These are phyloP conservation scores for Annona squamosa DNA, from an alignment of 164 flowering plant genomes.

Conservation along the genomic window DNA sequence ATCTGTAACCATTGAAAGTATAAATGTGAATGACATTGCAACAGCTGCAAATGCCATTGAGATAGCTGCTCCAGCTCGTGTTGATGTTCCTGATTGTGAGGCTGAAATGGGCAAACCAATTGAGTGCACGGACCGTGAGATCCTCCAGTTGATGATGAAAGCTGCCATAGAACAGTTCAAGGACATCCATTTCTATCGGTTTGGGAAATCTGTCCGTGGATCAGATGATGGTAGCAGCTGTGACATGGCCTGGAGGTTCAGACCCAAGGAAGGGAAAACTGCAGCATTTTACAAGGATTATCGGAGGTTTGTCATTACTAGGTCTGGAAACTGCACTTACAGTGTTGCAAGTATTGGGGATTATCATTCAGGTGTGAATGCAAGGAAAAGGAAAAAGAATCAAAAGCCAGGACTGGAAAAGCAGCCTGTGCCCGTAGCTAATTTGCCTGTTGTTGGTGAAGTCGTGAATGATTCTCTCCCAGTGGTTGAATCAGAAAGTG, in stretches of 20 bases:
- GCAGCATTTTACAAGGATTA: slow-evolving; percentile 84
- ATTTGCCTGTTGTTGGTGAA: slow-evolving; percentile 22
- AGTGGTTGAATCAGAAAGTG: slow-evolving; percentile 56
- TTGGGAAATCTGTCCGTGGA: slow-evolving; percentile 78
- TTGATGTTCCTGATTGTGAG: slow-evolving; percentile 26
- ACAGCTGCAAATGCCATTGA: too few relatives aligned
- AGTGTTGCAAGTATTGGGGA: slow-evolving; percentile 61
- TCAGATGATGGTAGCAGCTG: slow-evolving; percentile 43
- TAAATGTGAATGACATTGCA: slow-evolving; percentile 52
- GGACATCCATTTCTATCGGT: slow-evolving; percentile 78
- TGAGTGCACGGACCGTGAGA: slow-evolving; percentile 66
- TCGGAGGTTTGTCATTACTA: slow-evolving; percentile 55
- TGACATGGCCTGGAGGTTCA: slow-evolving; percentile 95
- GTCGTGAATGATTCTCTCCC: slow-evolving; percentile 74
- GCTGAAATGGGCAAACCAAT: slow-evolving; percentile 35
- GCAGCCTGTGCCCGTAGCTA: background rate
- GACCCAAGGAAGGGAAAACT: slow-evolving; percentile 86
- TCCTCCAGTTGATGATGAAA: slow-evolving; percentile 78
- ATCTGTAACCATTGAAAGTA: slow-evolving; percentile 34
- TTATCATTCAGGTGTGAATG: slow-evolving; percentile 78
- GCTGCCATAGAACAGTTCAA: slow-evolving; percentile 62
- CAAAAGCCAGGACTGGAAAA: slow-evolving; percentile 46
- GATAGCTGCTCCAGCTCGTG: slow-evolving; percentile 7
- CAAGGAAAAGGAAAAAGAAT: slow-evolving; percentile 78
- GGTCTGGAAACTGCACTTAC: slow-evolving; percentile 52